Base-by-base conservation (phyloP, 1,284 basidiomycete genomes). In the Trichosporon ovoides region DNA sequence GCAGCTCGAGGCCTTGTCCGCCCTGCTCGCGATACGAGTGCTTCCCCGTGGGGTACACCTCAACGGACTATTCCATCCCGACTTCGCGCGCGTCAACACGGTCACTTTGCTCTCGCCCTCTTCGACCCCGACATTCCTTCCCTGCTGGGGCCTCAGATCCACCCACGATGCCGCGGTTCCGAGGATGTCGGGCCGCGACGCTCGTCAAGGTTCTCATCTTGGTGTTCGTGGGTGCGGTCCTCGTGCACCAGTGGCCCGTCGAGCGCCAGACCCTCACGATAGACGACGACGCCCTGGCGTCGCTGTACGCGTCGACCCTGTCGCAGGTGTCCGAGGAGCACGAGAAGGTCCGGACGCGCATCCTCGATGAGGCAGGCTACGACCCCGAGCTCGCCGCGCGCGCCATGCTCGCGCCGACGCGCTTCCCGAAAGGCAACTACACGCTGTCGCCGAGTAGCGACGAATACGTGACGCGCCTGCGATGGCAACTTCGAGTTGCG, bases 401-500 rank as follows among this genome's bases (percentile, higher is more conserved):
- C 12, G 12, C 22, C 6, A n/a, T 60, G 3, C 33, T 59, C 11
- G 50, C 52, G 3, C 60, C 57, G 1, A 19, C 40, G 6, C 46
- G 20, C n/a, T 34, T 55, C 1, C 43, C 52, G 0, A 56, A 59
- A 5, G 59, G 60, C 4, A 34, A 51, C 9, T 38, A 50, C 13
- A 50, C 57, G 2, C 57, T 68, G 10, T 40, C 57, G 38, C 55
- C 64, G 10, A 52, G 57, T 18, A 36, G 59, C 18, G 59, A 62
- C 3, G 50, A 35, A 11, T 69, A 69, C 46, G 52, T 64, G 7
- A 28, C 50, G 7, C 59, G 67, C 1, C 56, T 69, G 20, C 33
- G 46, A 13, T 14, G 14, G 18, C 67, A 67, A 53, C 59, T 65
- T 11, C 38, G 40, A 20, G 46, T 14, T 6, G 56, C 51, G 9